Conservation (phyloP, 1,139 yeast genomes). For the Magnusiomyces magnusii region DNA sequence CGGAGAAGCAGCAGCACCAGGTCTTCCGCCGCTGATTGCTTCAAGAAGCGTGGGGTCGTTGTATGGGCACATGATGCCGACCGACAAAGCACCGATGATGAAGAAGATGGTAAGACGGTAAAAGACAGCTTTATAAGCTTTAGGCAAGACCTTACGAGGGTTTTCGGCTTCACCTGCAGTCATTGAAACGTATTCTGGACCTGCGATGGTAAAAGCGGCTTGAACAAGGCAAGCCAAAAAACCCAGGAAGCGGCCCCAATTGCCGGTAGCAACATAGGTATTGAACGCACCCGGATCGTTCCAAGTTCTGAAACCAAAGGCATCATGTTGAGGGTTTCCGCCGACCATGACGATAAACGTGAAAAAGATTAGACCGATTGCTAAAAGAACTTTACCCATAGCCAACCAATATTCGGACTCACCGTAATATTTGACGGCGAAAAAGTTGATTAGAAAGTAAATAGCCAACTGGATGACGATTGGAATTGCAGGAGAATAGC, state of each 20-base stretch:
- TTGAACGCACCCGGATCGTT: slow-evolving; percentile 48
- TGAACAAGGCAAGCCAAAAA: slow-evolving; percentile 57
- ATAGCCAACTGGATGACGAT: slow-evolving; percentile 51
- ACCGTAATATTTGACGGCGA: slow-evolving; percentile 69
- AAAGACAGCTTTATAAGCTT: slow-evolving; percentile 55
- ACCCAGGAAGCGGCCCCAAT: slow-evolving; percentile 62
- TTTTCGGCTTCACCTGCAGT: slow-evolving; percentile 62
- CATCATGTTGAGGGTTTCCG: slow-evolving; percentile 64
- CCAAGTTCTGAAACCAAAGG: slow-evolving; percentile 63
- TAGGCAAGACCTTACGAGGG: slow-evolving; percentile 68
- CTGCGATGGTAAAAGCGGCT: slow-evolving; percentile 67
- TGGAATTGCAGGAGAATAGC: slow-evolving; percentile 36
- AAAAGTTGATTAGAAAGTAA: slow-evolving; percentile 56
- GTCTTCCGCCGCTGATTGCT: slow-evolving; percentile 42
- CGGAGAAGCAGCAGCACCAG: slow-evolving; percentile 59
- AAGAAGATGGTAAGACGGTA: slow-evolving; percentile 59
- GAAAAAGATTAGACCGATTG: slow-evolving; percentile 63
- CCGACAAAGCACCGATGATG: slow-evolving; percentile 52
- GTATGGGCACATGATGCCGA: slow-evolving; percentile 51
- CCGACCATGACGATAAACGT: slow-evolving; percentile 80
- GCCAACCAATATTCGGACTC: slow-evolving; percentile 79
- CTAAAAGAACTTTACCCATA: slow-evolving; percentile 61
- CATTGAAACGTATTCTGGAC: slow-evolving; percentile 81
- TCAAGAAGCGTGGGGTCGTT: slow-evolving; percentile 41
- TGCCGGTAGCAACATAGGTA: slow-evolving; percentile 48